phyloP scores from a whole-genome alignment of 2,329 filamentous ascomycete genomes.

The Epichloe festucae region DNA sequence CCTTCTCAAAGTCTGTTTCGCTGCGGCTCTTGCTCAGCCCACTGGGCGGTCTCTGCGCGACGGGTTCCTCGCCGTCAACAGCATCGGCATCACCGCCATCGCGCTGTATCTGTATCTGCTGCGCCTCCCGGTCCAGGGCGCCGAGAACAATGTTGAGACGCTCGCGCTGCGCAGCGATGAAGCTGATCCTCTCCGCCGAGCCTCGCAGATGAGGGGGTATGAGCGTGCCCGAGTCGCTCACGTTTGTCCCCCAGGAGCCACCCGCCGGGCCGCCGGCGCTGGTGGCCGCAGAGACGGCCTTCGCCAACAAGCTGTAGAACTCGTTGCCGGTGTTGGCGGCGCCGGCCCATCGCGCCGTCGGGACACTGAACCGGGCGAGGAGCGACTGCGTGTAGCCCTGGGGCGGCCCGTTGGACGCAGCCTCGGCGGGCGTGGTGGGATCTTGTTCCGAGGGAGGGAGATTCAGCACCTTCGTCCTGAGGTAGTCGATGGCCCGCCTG shows the following conservation, averaged over 20 bases:
- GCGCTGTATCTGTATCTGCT: slow-evolving; percentile 41
- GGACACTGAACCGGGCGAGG: slow-evolving; percentile 76
- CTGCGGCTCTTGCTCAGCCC: slow-evolving; percentile 69
- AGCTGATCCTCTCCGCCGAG: slow-evolving; percentile 55
- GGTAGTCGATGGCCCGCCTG: slow-evolving; percentile 54
- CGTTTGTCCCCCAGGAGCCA: slow-evolving; percentile 4
- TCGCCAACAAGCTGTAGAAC: slow-evolving; percentile 65
- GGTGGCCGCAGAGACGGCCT: slow-evolving; percentile 54
- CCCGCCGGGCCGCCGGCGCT: slow-evolving; percentile 24
- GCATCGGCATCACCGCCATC: slow-evolving; percentile 19
- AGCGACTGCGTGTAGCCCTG: slow-evolving; percentile 66
- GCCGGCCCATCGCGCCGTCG: slow-evolving; percentile 47
- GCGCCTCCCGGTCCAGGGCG: slow-evolving; percentile 69
- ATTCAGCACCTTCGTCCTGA: slow-evolving; percentile 69
- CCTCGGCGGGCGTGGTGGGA: slow-evolving; percentile 26
- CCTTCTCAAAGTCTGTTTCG: slow-evolving; percentile 81
- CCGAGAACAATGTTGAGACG: slow-evolving; percentile 60
- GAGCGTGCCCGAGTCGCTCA: slow-evolving; percentile 40
- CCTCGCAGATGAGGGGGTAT: slow-evolving; percentile 57
- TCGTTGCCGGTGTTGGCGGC: slow-evolving; percentile 41
- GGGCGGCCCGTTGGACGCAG: slow-evolving; percentile 27
- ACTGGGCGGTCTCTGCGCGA: slow-evolving; percentile 30
- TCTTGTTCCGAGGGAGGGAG: slow-evolving; percentile 32
- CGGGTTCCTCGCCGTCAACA: slow-evolving; percentile 19
- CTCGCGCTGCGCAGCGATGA: slow-evolving; percentile 69